Base-by-base conservation (phyloP, 2,329 filamentous ascomycete species). In the Leptographium procerum region DNA sequence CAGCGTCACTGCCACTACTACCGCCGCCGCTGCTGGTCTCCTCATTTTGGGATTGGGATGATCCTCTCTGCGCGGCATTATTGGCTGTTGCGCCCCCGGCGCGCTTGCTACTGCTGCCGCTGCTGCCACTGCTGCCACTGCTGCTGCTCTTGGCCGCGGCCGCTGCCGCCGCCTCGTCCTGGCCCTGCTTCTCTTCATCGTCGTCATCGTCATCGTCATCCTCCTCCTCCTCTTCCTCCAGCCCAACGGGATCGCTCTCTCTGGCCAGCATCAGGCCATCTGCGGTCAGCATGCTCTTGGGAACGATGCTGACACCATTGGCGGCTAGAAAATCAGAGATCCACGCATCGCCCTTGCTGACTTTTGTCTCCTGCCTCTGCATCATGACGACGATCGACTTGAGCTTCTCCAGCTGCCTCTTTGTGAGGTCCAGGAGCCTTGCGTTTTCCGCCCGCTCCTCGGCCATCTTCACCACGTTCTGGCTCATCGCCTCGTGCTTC, bases 401-500 rank as follows among this genome's bases (percentile, higher is more conserved):
- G 59, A 99, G 83, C 72, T 95, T 95, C 62, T 90, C 87, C 66
- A 91, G 90, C 77, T 91, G 91, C 73, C 87, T 88, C 68, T 85
- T 86, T 69, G 90, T 84, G 40, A 87, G 84, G 64, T 96, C 89
- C 57, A 91, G 78, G 63, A 89, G 86, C 64, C 87, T 83, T 64
- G 90, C 82, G 66, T 84, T 83, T 65, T 86, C 83, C 33, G 84
- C 87, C 19, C 94, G 86, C 71, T 97, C 92, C 71, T 96, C 91
- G 4, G 92, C 94, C 92, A 97, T 96, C 68, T 94, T 89, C 60
- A 96, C 83, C 68, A 99, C 96, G 71, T 96, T 97, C 64, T 89
- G 86, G 67, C 94, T 94, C 29, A 91, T 95, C 53, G 89, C 85
- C 66, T 96, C 91, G 71, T 96, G 92, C 72, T 96, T 96, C 58